phyloP scores from a whole-genome alignment of 176 grass and related monocot species.

The Avena insularis region DNA sequence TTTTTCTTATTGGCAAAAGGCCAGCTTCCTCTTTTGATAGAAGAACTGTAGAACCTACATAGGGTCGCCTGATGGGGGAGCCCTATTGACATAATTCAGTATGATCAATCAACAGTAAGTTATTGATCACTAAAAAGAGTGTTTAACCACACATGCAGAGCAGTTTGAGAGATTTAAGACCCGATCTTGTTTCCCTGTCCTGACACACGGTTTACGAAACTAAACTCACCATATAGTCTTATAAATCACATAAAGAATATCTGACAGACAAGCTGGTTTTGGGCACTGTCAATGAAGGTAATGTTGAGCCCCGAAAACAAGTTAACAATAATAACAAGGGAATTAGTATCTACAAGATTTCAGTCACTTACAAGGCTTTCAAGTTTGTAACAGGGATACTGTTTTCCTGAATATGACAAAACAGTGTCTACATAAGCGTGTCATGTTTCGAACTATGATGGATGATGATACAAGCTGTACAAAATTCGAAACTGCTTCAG shows the following conservation, averaged over 20 bases:
- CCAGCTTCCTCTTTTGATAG: constrained; percentile 11
- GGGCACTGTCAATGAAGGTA: not conserved
- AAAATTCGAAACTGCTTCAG: constrained; percentile 41
- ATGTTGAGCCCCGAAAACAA: not conserved
- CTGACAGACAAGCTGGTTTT: not conserved
- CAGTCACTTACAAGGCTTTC: constrained; percentile 25
- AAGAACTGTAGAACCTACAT: constrained; percentile 22
- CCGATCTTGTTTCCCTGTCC: constrained; percentile 30
- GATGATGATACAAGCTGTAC: constrained; percentile 53
- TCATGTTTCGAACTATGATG: constrained; percentile 44
- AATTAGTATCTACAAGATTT: constrained; percentile 32
- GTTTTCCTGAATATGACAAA: constrained; percentile 42
- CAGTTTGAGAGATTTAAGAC: constrained; percentile 3
- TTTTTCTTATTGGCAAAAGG: constrained; percentile 14
- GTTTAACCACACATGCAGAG: not conserved
- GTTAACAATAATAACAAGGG: not conserved
- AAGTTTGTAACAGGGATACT: constrained; percentile 9
- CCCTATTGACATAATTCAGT: constrained; percentile 23
- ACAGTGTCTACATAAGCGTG: constrained; percentile 31
- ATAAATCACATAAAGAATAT: constrained; percentile 11
- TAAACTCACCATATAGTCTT: not conserved
- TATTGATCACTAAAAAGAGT: constrained; percentile 22
- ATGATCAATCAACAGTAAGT: constrained; percentile 27
- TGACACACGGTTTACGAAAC: constrained; percentile 3
- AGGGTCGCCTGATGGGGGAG: constrained; percentile 14